A percentile compares a stretch with the other conserved stretches of the same genome.
Evolutionary conservation across 2,329 filamentous ascomycete species (phyloP).

Genomic region (Geosmithia flava): DNA sequence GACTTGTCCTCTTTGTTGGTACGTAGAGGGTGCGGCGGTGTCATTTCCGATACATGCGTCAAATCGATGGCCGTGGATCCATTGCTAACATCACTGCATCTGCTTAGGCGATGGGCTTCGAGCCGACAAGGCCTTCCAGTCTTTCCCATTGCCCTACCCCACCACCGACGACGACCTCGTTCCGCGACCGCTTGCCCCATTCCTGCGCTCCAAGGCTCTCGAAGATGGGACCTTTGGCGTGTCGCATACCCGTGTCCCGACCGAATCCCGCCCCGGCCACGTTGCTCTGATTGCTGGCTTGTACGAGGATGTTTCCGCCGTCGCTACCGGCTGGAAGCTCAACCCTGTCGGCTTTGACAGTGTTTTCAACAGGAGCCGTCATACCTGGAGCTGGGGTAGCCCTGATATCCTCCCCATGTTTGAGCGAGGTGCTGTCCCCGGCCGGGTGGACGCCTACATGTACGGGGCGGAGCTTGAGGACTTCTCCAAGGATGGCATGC

Average conservation of each 20-base stretch:
- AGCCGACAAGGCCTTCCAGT: slow-evolving; percentile 96
- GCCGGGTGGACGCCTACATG: slow-evolving; percentile 73
- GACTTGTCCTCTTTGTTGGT: slow-evolving; percentile 90
- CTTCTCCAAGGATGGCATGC: slow-evolving; percentile 69
- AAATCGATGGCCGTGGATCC: background rate
- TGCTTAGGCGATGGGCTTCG: slow-evolving; percentile 74
- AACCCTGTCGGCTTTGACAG: slow-evolving; percentile 98
- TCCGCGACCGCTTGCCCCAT: slow-evolving; percentile 77
- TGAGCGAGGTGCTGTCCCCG: slow-evolving; percentile 77
- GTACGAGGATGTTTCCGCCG: slow-evolving; percentile 95
- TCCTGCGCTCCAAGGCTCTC: slow-evolving; percentile 77
- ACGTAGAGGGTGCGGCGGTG: slow-evolving; percentile 8
- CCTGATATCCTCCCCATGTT: slow-evolving; percentile 98
- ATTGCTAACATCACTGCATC: slow-evolving; percentile 1
- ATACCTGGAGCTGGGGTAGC: slow-evolving; percentile 99
- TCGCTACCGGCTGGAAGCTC: slow-evolving; percentile 95
- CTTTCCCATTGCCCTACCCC: slow-evolving; percentile 74
- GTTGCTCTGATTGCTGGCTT: slow-evolving; percentile 92
- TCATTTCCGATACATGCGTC: background rate
- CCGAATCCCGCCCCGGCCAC: slow-evolving; percentile 90
- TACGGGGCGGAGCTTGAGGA: slow-evolving; percentile 83
- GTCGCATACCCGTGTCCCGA: slow-evolving; percentile 92
- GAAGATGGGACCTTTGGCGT: slow-evolving; percentile 91
- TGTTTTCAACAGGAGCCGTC: slow-evolving; percentile 90
- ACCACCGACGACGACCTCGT: slow-evolving; percentile 50